Evolutionary conservation across 2,329 filamentous ascomycete species (phyloP), one percentile per base, ranked within the genome.

Genomic region (Epichloe typhina): DNA sequence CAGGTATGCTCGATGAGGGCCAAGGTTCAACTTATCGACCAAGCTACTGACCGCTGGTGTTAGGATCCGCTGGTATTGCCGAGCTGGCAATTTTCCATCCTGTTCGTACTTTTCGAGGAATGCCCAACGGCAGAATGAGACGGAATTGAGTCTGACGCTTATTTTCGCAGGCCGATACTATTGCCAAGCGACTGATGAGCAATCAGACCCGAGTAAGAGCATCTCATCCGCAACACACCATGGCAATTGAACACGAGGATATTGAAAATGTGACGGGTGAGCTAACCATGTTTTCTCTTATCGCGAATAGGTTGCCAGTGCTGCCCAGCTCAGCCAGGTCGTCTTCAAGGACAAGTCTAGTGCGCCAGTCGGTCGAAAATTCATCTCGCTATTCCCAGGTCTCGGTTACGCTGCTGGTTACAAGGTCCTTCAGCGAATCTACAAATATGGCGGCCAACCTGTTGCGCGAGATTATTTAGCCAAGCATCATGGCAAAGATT

Each of bases 181-280:
- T 94, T 63, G 91, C 93, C 56, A 98, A 98, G 78, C 88, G 93
- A 60, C 81, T 98, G 71, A 98, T 98, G 93, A 96, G 89, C 81
- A 96, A 98, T 72, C 85, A 95, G 68, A 82, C 81, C 55, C 64
- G 64, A 57, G 68, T 70, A 66, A 65, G 87, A 76, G 72, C 19
- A 35, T 36, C 46, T 19, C 26, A 5, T 13, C 26, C 11, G 21
- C 38, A 9, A 4, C 33, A 21, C 11, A 15, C 21, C 19, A 38
- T 26, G 23, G 1, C 48, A 8, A 31, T 9, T 11, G n/a, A 13
- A 35, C 2, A 44, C 6, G 8, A 21, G 9, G 13, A n/a, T 9
- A 33, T 13, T 19, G 35, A 51, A 26, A 43, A 50, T 33, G 31
- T 33, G 50, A 53, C 56, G 61, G 56, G 59, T 52, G 41, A 43